Evolutionary conservation across 805 yeast species (phyloP).

Genomic region (Ogataea naganishii): DNA sequence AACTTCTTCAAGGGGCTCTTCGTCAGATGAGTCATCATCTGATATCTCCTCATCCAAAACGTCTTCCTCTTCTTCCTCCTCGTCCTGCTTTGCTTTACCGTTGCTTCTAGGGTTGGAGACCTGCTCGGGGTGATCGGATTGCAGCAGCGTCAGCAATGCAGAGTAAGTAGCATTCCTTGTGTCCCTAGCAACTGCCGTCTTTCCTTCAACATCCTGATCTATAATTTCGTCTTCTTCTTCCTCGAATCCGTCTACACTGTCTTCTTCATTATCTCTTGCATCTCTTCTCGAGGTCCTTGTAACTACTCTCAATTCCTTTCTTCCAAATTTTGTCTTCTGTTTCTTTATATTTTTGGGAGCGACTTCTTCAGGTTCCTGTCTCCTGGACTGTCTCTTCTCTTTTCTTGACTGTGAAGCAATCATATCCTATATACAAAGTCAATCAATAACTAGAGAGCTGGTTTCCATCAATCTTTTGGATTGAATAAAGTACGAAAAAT

Average conservation of each 20-base stretch:
- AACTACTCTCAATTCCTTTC: slow-evolving; percentile 52
- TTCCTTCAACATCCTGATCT: slow-evolving; percentile 13
- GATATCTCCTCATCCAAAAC: slow-evolving; percentile 12
- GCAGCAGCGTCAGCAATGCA: slow-evolving; percentile 20
- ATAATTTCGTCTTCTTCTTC: slow-evolving; percentile 19
- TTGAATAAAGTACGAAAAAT: too few species aligned
- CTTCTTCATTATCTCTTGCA: slow-evolving; percentile 13
- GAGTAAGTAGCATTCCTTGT: slow-evolving; percentile 20
- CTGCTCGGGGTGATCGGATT: slow-evolving; percentile 13
- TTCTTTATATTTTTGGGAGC: too few species aligned
- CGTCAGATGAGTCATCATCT: slow-evolving; percentile 1
- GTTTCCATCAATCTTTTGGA: too few species aligned
- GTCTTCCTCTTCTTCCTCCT: slow-evolving; percentile 16
- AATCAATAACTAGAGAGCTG: too few species aligned
- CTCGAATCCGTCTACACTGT: slow-evolving; percentile 22
- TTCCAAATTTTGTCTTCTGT: slow-evolving; percentile 35
- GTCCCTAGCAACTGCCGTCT: slow-evolving; percentile 12
- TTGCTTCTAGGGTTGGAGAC: slow-evolving; percentile 8
- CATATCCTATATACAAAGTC: too few species aligned
- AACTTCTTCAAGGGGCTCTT: too few species aligned
- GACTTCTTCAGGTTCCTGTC: too few species aligned
- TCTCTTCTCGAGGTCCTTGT: slow-evolving; percentile 43
- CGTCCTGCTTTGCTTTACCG: slow-evolving; percentile 14
- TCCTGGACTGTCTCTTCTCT: slow-evolving; percentile 5
- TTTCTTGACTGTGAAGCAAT: too few species aligned